Base-by-base conservation (phyloP, 495 filamentous ascomycete genomes). In the Daldinia childiae region DNA sequence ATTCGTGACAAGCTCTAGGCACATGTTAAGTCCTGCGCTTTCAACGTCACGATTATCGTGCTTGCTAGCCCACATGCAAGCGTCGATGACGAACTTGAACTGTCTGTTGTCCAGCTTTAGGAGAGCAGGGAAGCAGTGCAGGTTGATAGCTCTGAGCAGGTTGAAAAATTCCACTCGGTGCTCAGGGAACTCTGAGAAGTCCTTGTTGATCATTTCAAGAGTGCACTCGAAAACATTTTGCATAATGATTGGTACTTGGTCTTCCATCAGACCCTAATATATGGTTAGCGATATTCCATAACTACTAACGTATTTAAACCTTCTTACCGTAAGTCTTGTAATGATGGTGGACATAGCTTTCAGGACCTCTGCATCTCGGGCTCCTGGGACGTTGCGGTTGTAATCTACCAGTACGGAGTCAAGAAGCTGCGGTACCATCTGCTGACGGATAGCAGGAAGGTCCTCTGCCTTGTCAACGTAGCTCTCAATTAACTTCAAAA, bases 171-270 rank as follows among this genome's bases (percentile, higher is more conserved):
- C 94, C 3, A 99, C 95, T 43, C 95, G 90, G 75, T 98, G 95
- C 76, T 99, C 95, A 0, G 95, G 95, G 79, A 96, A 99, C 78
- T 99, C 95, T 52, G 97, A 96, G 83, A 98, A 99, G 77, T 99
- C 95, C 81, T 98, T 99, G 87, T 98, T 99, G 83, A 99, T 98
- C 95, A 99, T 99, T 70, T 97, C 92, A 43, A 99, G 84, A 7
- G 95, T 99, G 82, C 95, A 98, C 79, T 97, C 95, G 77, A 99
- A 99, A 19, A 99, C 93, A 75, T 94, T 95, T 77, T 98, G 94
- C 93, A 99, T 97, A 78, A 98, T 98, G 48, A 89, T 90, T 0
- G 94, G 93, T 2, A 99, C 93, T 80, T 98, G 96, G 77, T 98
- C 95, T 77, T 98, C 94, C 96, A 98, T 98, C 74, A 97, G 84